Evolutionary conservation across 2,329 filamentous ascomycete species (phyloP), one percentile per base, ranked within the genome.

Genomic region (Elsinoe batatas): DNA sequence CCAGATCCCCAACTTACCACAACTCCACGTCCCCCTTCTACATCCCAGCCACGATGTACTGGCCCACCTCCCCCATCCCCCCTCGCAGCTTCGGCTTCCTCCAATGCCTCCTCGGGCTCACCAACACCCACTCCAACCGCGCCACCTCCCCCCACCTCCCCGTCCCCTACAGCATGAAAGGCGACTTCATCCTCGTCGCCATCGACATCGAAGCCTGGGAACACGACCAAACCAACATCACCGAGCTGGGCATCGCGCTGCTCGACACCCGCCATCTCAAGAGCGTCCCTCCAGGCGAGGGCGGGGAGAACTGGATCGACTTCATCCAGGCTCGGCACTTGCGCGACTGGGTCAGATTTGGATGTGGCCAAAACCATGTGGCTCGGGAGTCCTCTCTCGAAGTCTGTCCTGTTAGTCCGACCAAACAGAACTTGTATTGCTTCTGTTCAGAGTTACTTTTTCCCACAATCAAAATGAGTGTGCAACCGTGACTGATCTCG

Each of bases 191-290:
- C 5, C 85, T 96, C 62, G 74, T 95, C 57, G 82, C 80, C 59
- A 75, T 97, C 46, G 93, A 97, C 63, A 74, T 93, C 26, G 93
- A 98, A 69, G 83, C 84, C 1, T 51, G 47, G 47, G 44, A 49
- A 30, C 26, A 22, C 18, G 74, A 79, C 40, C 79, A 81, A 7
- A 72, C 76, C 33, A 73, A 80, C 11, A 78, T 97, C 58, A 94
- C 91, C 0, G 93, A 98, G 68, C 76, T 98, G 36, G 93, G 93
- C 0, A 75, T 97, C 40, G 84, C 88, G 1, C 83, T 84, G 2
- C 75, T 97, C 0, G 90, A 97, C 66, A 90, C 86, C 1, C 67
- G 72, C 17, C 76, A 80, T 47, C 69, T 89, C 26, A 63, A 70
- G 1, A 71, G 68, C 5, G 58, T 82, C 0, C 64, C 79, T 0